Evolutionary conservation across 2,329 filamentous ascomycete species (phyloP).

Genomic region (Trichoderma sp.): DNA sequence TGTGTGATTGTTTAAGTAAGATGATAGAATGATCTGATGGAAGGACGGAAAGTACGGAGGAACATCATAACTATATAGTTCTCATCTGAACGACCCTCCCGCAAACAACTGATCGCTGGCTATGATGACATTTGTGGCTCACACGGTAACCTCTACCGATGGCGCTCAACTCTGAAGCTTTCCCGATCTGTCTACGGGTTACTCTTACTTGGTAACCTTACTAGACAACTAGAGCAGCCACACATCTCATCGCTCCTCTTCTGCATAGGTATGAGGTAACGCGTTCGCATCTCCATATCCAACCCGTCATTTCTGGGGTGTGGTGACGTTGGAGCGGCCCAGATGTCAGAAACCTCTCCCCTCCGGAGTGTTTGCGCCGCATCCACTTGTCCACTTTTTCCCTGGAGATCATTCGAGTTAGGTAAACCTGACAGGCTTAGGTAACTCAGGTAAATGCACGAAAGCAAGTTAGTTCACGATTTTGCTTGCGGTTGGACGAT

Average conservation of each 20-base stretch:
- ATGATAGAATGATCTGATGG: not conserved
- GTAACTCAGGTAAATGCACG: not conserved
- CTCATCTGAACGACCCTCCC: not conserved
- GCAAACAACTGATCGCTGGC: not conserved
- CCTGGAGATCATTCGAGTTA: not conserved
- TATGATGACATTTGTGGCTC: constrained; percentile 18
- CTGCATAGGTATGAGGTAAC: not conserved
- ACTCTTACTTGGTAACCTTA: not conserved
- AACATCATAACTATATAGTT: constrained; percentile 1
- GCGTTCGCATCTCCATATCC: not conserved
- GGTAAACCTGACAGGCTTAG: not conserved
- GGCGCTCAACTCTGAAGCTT: constrained; percentile 9
- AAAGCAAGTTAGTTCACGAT: not conserved
- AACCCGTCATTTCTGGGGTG: constrained; percentile 12
- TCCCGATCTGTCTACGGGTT: not conserved
- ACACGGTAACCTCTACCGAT: not conserved
- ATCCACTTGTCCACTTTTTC: not conserved
- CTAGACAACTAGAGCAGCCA: not conserved
- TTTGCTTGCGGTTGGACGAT: not conserved
- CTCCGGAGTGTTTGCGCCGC: not conserved
- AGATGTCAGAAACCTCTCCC: not conserved
- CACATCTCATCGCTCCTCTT: not conserved
- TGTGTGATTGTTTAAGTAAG: not conserved
- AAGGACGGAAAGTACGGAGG: not conserved
- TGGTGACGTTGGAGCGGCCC: constrained; percentile 14